phyloP scores from a whole-genome alignment of 2,329 filamentous ascomycete species.

The Fusarium tuaranense region DNA sequence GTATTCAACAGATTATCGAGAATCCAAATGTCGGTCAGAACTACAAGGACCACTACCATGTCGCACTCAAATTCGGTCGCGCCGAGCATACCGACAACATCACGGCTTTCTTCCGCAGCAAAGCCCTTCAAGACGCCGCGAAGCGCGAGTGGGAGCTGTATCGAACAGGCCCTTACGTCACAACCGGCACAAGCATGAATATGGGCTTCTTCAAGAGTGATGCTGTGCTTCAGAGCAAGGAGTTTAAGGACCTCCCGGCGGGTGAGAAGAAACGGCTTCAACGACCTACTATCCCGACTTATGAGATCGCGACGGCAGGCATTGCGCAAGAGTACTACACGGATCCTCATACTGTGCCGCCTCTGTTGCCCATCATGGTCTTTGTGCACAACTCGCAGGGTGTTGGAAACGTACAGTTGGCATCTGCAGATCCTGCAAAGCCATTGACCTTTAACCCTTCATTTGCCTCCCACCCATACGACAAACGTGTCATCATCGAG shows the following conservation, averaged over 20 bases:
- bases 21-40: conserved; percentile 20
- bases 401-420: conserved; percentile 14
- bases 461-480: conserved; percentile 27
- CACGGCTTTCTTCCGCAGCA: conserved; percentile 27
- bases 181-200: conserved; percentile 24
- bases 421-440: conserved; percentile 14
- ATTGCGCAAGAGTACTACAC: conserved; percentile 29
- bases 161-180: conserved; percentile 25
- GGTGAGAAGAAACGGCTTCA: conserved; percentile 8
- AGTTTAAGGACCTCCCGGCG: conserved; percentile 11
- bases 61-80: conserved; percentile 28
- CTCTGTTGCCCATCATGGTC: conserved; percentile 22
- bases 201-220: conserved; percentile 35
- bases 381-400: conserved; percentile 31
- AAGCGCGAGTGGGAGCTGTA: conserved; percentile 29
- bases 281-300: conserved; percentile 22
- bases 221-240: conserved; percentile 11
- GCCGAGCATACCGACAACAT: conserved; percentile 16
- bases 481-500: conserved; percentile 28
- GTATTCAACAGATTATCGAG: conserved; percentile 8
- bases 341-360: conserved; percentile 15
- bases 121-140: conserved; percentile 21
- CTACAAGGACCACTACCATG: conserved; percentile 32
- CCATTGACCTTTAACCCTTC: conserved; percentile 23
- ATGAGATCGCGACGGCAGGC: conserved; percentile 20